Base-by-base conservation (phyloP, 352 stramenopile genomes). In the Globisporangium iwayamae region DNA sequence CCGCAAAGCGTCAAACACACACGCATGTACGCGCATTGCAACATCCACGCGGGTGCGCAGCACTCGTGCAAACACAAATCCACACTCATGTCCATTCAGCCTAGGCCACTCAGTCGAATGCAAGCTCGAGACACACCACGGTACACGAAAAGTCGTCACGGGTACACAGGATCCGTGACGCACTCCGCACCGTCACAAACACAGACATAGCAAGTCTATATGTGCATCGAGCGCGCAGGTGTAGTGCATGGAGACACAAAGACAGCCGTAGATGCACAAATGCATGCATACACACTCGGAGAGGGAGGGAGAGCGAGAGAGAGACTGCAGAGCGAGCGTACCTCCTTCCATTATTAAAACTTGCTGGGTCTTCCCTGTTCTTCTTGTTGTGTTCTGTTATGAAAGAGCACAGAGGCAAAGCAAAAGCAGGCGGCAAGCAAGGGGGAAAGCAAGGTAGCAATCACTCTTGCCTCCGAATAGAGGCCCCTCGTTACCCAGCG, bases 341-440 rank as follows among this genome's bases (percentile, higher is more conserved):
- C 73, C 73, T 78, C 69, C 71, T 77, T 79, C 74, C 65, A 63
- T 74, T 67, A 78, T 74, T 67, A 78, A 75, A 59, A 65, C 76
- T 75, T 56, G 50, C 66, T 38, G n/a, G 52, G 50, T 56, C 50
- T 56, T 56, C 50, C 50, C 52, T 69, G 50, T 59, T 64, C 56
- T 58, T 64, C 56, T 69, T 66, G 69, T 73, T 78, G 41, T 46
- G 70, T 70, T 70, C 68, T 73, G 41, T 62, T 70, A 60, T 62
- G 56, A 62, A 58, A 62, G 56, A 11, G 39, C 55, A 50, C n/a
- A 52, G 22, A 6, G 48, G 25, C 20, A 28, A 55, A 43, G 28
- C 34, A 28, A 34, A 18, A 8, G 25, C 25, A 46, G 10, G 34
- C 48, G 32, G 25, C 25, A 28, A 28, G 25, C 25, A 57, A n/a